phyloP scores from a whole-genome alignment of 495 filamentous ascomycete species.

The Penicillium subrubescens region DNA sequence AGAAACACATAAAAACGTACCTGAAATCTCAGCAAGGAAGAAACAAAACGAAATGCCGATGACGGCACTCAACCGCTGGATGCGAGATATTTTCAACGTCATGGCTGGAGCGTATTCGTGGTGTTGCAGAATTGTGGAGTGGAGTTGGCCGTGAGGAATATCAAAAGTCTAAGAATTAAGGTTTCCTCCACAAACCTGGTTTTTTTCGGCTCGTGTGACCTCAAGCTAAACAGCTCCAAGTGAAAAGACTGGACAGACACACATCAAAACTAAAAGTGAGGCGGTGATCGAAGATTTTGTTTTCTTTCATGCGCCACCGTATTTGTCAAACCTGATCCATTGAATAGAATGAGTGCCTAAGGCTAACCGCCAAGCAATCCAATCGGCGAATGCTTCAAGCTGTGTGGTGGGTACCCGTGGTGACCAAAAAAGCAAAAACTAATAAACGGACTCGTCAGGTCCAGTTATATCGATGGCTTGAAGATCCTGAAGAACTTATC shows the following conservation, averaged over 20 bases:
- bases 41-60: slow-evolving; percentile 43
- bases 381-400: neutral
- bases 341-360: neutral
- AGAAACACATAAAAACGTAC: slow-evolving; percentile 12
- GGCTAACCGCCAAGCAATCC: neutral
- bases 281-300: neutral
- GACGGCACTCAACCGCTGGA: slow-evolving; percentile 32
- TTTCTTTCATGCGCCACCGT: neutral
- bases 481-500: neutral
- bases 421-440: neutral
- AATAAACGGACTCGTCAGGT: neutral
- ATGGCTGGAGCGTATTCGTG: neutral
- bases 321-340: neutral
- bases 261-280: neutral
- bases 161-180: neutral
- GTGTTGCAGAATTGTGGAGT: neutral
- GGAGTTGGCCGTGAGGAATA: neutral
- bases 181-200: neutral
- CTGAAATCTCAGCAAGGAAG: slow-evolving; percentile 45
- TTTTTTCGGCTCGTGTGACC: neutral
- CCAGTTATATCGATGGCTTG: neutral
- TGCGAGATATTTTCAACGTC: slow-evolving; percentile 19
- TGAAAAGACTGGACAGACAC: neutral
- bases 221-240: neutral
- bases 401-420: neutral